A percentile compares a stretch with the other conserved stretches of the same genome.
Evolutionary conservation across 495 filamentous ascomycete genomes (phyloP).

Genomic region (Hypoxylon fuscum): DNA sequence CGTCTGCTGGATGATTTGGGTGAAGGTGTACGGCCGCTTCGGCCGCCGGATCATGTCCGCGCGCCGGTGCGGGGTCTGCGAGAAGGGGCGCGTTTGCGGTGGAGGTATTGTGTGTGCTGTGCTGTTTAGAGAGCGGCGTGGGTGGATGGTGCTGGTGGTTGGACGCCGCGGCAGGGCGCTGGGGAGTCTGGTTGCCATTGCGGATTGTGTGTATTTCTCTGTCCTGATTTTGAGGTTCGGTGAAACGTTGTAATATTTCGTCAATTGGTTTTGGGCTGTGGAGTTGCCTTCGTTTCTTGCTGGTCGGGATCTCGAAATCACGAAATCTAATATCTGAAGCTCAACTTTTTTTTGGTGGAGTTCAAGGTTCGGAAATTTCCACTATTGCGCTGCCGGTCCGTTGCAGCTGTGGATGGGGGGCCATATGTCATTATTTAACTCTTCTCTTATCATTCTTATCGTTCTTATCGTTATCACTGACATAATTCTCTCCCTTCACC

Average conservation of each 20-base stretch:
- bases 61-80: slow-evolving; percentile 65
- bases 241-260: too few relatives aligned
- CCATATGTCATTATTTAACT: too few relatives aligned
- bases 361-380: slow-evolving; percentile 21
- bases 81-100: slow-evolving; percentile 37
- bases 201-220: slow-evolving; percentile 1
- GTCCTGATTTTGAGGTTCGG: too few relatives aligned
- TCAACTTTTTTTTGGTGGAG: slow-evolving; percentile 27
- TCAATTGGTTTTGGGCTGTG: slow-evolving; percentile 2
- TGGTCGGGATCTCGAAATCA: neutral
- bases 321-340: too few relatives aligned
- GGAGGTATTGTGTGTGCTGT: slow-evolving; percentile 47
- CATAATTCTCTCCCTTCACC: slow-evolving; percentile 3
- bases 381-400: slow-evolving; percentile 20
- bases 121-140: slow-evolving; percentile 4
- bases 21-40: slow-evolving; percentile 93
- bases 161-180: slow-evolving; percentile 40
- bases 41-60: slow-evolving; percentile 90
- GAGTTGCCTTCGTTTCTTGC: neutral
- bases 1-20: slow-evolving; percentile 91
- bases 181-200: slow-evolving; percentile 41
- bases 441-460: slow-evolving; percentile 5
- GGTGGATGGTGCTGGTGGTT: slow-evolving; percentile 28
- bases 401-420: too few relatives aligned
- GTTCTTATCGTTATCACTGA: slow-evolving; percentile 7